Percentiles rank a stretch among this genome's conserved stretches.
Conservation (phyloP, 2,329 filamentous ascomycete species). For the Alternaria gaisen region DNA sequence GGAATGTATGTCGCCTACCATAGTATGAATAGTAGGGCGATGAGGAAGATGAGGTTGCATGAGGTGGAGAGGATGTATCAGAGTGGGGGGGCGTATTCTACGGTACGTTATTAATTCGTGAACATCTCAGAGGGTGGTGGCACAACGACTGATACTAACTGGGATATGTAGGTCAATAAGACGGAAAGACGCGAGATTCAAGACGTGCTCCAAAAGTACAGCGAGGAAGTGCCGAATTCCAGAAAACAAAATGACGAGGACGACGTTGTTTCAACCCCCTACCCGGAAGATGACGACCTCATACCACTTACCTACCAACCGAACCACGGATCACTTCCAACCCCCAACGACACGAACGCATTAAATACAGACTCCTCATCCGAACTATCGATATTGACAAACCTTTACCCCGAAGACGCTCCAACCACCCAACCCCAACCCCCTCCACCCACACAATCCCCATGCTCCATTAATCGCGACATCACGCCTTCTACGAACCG, state of each 20-base stretch:
- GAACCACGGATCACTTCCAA: not conserved
- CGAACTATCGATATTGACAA: not conserved
- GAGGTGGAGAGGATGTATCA: conserved; percentile 4
- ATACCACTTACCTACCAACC: not conserved
- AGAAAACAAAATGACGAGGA: not conserved
- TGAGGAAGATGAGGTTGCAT: conserved; percentile 2
- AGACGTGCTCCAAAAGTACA: not conserved
- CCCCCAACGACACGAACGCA: not conserved
- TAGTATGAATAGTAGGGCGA: not conserved
- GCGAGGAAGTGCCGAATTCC: not conserved
- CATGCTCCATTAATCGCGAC: not conserved
- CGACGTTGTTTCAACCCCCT: conserved; percentile 1
- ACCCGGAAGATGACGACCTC: conserved; percentile 11
- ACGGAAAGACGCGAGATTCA: not conserved
- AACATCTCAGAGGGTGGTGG: not conserved
- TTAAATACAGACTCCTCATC: not conserved
- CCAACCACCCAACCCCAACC: conserved; percentile 11
- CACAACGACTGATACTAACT: not conserved
- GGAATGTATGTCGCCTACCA: conserved; percentile 5
- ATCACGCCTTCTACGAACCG: conserved; percentile 1
- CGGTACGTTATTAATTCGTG: not conserved
- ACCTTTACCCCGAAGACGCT: conserved; percentile 7
- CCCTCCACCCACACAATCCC: conserved; percentile 1
- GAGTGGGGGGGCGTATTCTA: conserved; percentile 5
- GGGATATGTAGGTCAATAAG: not conserved